Evolutionary conservation across 2,329 filamentous ascomycete species (phyloP).

Genomic region (Colletotrichum tropicicola): DNA sequence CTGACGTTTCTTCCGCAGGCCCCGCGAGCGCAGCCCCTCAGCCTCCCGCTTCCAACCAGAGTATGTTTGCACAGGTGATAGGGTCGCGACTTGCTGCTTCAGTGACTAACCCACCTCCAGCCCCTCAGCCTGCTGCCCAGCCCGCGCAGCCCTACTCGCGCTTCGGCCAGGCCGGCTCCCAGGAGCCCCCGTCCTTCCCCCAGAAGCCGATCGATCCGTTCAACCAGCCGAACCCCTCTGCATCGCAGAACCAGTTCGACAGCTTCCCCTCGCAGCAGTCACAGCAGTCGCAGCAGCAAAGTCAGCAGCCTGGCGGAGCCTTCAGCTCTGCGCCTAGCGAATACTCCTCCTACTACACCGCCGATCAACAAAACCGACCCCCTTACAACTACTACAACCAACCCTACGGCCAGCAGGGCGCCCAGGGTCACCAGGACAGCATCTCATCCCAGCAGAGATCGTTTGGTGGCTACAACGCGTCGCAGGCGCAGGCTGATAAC

Average conservation of each 20-base stretch:
- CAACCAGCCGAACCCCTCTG: conserved; percentile 71
- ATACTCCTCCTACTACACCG: conserved; percentile 86
- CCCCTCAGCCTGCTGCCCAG: conserved; percentile 59
- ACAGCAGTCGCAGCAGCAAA: conserved; percentile 66
- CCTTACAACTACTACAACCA: conserved; percentile 81
- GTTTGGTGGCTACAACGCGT: conserved; percentile 78
- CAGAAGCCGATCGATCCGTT: conserved; percentile 93
- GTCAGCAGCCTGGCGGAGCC: conserved; percentile 68
- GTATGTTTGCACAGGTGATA: conserved; percentile 47
- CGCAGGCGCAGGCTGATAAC: conserved; percentile 66
- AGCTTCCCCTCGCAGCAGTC: conserved; percentile 54
- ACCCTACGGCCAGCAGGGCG: conserved; percentile 64
- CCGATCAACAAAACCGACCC: conserved; percentile 76
- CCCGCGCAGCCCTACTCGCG: conserved; percentile 75
- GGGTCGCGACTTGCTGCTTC: conserved; percentile 32
- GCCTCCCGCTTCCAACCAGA: conserved; percentile 36
- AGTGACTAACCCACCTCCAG: not conserved
- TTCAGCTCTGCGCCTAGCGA: conserved; percentile 81
- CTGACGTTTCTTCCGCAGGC: conserved; percentile 17
- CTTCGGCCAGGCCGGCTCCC: conserved; percentile 69
- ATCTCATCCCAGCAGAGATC: conserved; percentile 76
- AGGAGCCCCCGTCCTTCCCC: conserved; percentile 67
- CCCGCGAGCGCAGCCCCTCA: conserved; percentile 41
- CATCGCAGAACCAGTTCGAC: conserved; percentile 67
- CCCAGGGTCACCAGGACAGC: conserved; percentile 78